Evolutionary conservation across 441 rosid species (phyloP).

Genomic region (Raphanus hybrid): DNA sequence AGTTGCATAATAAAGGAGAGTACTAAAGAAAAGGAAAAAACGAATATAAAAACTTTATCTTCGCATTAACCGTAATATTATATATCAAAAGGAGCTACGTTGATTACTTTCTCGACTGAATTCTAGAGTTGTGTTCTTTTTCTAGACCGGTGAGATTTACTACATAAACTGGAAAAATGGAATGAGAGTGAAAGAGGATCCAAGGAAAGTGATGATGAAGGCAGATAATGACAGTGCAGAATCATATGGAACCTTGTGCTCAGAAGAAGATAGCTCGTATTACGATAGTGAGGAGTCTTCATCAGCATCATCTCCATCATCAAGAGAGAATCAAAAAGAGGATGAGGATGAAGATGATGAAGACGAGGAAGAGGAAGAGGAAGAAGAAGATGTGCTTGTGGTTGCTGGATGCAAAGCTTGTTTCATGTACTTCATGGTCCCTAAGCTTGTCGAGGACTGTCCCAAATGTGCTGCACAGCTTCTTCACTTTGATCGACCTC

Average conservation of each 20-base stretch:
- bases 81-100: not conserved
- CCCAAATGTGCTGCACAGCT: conserved; percentile 88
- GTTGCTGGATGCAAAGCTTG: conserved; percentile 98
- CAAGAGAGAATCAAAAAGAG: conserved; percentile 37
- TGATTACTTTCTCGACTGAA: conserved; percentile 28
- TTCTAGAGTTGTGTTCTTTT: conserved; percentile 33
- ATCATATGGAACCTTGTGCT: conserved; percentile 47
- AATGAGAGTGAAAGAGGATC: conserved; percentile 79
- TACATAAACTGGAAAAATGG: conserved; percentile 95
- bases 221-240: conserved; percentile 49
- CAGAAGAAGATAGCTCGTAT: conserved; percentile 76
- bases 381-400: conserved; percentile 70
- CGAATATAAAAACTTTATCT: not conserved
- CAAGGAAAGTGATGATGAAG: conserved; percentile 52
- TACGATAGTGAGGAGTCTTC: conserved; percentile 45
- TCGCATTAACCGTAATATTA: not conserved
- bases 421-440: conserved; percentile 98
- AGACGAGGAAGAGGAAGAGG: conserved; percentile 30
- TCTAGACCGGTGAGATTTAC: conserved; percentile 90
- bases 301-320: conserved; percentile 43
- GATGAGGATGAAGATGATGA: conserved; percentile 24
- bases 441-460: conserved; percentile 86
- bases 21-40: not conserved
- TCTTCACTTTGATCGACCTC: conserved; percentile 85
- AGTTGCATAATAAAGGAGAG: conserved; percentile 20